Base-by-base conservation (phyloP, 2,329 filamentous ascomycete species). In the Metarhizium anisopliae region DNA sequence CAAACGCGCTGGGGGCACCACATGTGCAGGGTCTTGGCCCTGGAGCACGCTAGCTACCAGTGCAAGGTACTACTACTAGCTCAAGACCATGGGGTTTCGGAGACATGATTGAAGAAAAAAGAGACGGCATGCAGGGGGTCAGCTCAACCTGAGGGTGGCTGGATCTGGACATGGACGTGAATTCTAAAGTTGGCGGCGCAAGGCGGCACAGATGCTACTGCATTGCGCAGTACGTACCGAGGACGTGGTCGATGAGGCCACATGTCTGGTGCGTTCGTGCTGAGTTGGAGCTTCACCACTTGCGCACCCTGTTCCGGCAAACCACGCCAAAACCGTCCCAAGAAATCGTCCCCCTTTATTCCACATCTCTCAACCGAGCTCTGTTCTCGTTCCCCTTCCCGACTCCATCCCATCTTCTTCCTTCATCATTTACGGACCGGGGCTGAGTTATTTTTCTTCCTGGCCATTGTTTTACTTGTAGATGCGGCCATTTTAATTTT, bases 361-460 rank as follows among this genome's bases (percentile, higher is more conserved):
- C 56, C 43, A 14, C 36, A 30, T 25, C 45, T 20, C 55, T 56
- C 57, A 47, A 51, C 56, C 56, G 36, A 56, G 51, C 60, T 56
- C 57, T 16, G 14, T 57, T 56, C 58, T 47, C 55, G 57, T 55
- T 61, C 59, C 53, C 58, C 63, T 58, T 43, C 55, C 53, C 55
- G 56, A 58, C 55, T 52, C 55, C 42, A 56, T 58, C 56, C 50
- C 38, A 42, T 51, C 29, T 60, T 60, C 50, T 47, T 32, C 25
- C 10, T 53, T 52, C 47, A 16, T 36, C 50, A 13, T 40, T 29
- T 45, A 52, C 40, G 25, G 47, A 50, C 47, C 18, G 43, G 35
- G 29, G 40, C 30, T 49, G 16, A 42, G n/a, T 42, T 11, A 16
- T 55, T 55, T 56, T 47, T 49, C 50, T 55, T 62, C 58, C 55